phyloP scores from a whole-genome alignment of 1,139 yeast genomes.

The Candida sojae region DNA sequence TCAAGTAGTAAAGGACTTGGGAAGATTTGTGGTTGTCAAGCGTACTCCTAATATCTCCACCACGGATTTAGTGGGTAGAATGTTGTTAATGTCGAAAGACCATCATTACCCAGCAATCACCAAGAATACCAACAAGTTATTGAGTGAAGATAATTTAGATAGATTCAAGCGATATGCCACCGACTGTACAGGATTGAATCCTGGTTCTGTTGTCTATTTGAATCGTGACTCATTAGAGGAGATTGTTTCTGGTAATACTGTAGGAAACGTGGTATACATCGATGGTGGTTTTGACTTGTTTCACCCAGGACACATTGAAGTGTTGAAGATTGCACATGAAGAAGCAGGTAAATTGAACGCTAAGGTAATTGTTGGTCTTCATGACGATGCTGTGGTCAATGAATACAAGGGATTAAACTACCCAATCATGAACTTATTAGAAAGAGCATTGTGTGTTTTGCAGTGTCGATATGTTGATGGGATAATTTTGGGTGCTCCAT shows the following conservation, averaged over 20 bases:
- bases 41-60: slow-evolving; percentile 94
- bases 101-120: slow-evolving; percentile 55
- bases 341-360: slow-evolving; percentile 40
- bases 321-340: slow-evolving; percentile 48
- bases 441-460: slow-evolving; percentile 81
- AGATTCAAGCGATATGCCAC: slow-evolving; percentile 62
- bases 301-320: slow-evolving; percentile 90
- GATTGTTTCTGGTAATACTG: slow-evolving; percentile 37
- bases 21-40: slow-evolving; percentile 85
- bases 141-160: slow-evolving; percentile 32
- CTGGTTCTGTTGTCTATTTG: slow-evolving; percentile 64
- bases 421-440: slow-evolving; percentile 87
- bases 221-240: slow-evolving; percentile 16
- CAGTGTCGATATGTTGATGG: slow-evolving; percentile 88
- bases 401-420: slow-evolving; percentile 62
- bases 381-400: slow-evolving; percentile 63
- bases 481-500: slow-evolving; percentile 70
- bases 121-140: slow-evolving; percentile 26
- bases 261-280: slow-evolving; percentile 49
- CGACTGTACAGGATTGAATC: slow-evolving; percentile 59
- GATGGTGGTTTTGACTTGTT: slow-evolving; percentile 92
- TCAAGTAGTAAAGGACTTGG: slow-evolving; percentile 76
- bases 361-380: slow-evolving; percentile 67
- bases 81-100: slow-evolving; percentile 60
- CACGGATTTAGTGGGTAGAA: slow-evolving; percentile 92